phyloP scores from a whole-genome alignment of 331 rosid genomes.

The Erythrophleum ivorense region DNA sequence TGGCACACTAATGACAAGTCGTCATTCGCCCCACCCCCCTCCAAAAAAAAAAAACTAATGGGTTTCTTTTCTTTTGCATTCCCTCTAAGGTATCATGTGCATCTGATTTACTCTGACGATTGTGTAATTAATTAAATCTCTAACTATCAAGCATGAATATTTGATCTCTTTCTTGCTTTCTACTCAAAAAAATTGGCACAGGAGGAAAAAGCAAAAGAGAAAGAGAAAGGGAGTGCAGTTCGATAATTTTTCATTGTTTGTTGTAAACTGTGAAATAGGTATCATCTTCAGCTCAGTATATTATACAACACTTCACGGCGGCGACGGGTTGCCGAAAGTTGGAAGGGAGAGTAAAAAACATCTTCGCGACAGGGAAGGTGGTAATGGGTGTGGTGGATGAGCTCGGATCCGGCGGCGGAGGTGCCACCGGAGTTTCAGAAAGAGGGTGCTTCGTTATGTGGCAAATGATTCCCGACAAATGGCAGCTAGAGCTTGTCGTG shows the following conservation, averaged over 20 bases:
- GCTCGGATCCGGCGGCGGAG: constrained; percentile 52
- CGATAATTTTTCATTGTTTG: neutral
- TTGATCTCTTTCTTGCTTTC: neutral
- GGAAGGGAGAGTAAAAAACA: constrained; percentile 75
- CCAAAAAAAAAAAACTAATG: no score
- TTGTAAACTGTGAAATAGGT: constrained; percentile 47
- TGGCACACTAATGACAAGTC: neutral
- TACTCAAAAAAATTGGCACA: neutral
- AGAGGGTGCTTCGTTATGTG: constrained; percentile 97
- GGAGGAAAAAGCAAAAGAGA: neutral
- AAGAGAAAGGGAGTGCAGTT: neutral
- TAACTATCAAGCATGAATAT: neutral
- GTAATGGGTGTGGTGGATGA: constrained; percentile 76
- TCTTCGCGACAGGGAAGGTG: constrained; percentile 79
- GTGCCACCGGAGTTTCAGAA: constrained; percentile 47
- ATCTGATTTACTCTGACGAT: constrained; percentile 5
- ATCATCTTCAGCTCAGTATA: constrained; percentile 82
- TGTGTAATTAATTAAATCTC: neutral
- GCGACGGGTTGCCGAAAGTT: constrained; percentile 93
- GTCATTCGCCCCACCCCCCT: no score
- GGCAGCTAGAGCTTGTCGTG: constrained; percentile 86
- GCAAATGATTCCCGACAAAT: constrained; percentile 93
- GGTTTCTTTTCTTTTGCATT: neutral
- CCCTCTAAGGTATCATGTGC: neutral
- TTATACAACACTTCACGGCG: constrained; percentile 83